Evolutionary conservation across 768 basidiomycete genomes (phyloP).

Genomic region (Pleurotus tuoliensis): DNA sequence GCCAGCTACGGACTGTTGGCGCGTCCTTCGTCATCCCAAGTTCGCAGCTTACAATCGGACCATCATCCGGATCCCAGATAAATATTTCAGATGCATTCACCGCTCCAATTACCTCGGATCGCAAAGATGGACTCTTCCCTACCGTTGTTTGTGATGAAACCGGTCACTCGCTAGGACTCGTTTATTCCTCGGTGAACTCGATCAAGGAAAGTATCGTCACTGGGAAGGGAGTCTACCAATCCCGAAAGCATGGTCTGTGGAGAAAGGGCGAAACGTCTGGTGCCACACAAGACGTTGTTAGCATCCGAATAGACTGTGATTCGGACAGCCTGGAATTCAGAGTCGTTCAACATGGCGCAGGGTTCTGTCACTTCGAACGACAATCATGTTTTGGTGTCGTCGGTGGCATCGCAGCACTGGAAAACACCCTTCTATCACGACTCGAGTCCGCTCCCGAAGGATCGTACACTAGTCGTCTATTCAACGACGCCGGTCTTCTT

Average conservation of each 20-base stretch:
- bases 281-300: conserved; percentile 82
- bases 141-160: conserved; percentile 84
- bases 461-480: conserved; percentile 87
- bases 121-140: conserved; percentile 88
- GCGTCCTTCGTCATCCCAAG: conserved; percentile 71
- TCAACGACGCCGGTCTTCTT: conserved; percentile 77
- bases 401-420: conserved; percentile 77
- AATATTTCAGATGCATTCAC: conserved; percentile 86
- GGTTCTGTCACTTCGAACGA: conserved; percentile 91
- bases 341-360: conserved; percentile 84
- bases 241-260: conserved; percentile 94
- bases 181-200: conserved; percentile 89
- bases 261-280: conserved; percentile 96
- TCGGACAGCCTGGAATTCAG: conserved; percentile 87
- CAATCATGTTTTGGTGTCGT: conserved; percentile 86
- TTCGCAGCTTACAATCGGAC: conserved; percentile 58
- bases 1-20: conserved; percentile 52
- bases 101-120: conserved; percentile 77
- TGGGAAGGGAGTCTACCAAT: conserved; percentile 93
- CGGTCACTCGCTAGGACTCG: conserved; percentile 82
- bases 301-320: conserved; percentile 89
- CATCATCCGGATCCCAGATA: conserved; percentile 53
- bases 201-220: conserved; percentile 83
- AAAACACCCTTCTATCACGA: conserved; percentile 72
- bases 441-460: conserved; percentile 78